Conservation (phyloP, 306 rosid genomes). For the Dalbergia cochinchinensis region DNA sequence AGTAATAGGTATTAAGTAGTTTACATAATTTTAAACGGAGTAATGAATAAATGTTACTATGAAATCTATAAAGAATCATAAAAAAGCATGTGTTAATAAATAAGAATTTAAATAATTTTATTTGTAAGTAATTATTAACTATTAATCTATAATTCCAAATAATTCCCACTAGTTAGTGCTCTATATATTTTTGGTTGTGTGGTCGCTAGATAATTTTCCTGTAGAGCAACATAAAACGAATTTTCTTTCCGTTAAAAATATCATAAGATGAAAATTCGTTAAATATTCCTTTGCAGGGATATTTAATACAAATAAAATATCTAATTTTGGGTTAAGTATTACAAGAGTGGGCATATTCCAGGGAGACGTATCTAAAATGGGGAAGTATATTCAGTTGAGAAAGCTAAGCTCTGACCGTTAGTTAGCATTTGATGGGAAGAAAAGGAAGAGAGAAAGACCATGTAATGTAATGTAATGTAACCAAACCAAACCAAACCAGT, state of each 20-base stretch:
- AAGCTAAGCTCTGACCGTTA: slow-evolving; percentile 53
- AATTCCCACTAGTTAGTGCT: too few relatives aligned
- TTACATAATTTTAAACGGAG: not conserved
- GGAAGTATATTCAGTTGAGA: slow-evolving; percentile 20
- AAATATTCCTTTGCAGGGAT: not conserved
- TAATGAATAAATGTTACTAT: not conserved
- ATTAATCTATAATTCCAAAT: too few relatives aligned
- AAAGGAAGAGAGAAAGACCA: not conserved
- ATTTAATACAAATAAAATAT: too few relatives aligned
- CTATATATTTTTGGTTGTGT: not conserved
- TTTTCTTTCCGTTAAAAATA: too few relatives aligned
- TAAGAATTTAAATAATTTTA: too few relatives aligned
- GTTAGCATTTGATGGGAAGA: slow-evolving; percentile 29
- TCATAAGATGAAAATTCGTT: not conserved
- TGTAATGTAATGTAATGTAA: not conserved
- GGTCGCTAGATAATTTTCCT: not conserved
- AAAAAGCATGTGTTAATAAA: too few relatives aligned
- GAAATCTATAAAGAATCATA: too few relatives aligned
- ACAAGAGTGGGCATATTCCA: too few relatives aligned
- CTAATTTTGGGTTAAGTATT: too few relatives aligned
- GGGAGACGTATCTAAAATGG: too few relatives aligned
- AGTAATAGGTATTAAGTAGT: not conserved
- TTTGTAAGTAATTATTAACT: too few relatives aligned
- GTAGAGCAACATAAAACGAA: not conserved
- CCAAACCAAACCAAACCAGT: not conserved